Evolutionary conservation across 805 yeast species (phyloP), one percentile per base, ranked within the genome.

Genomic region (Middelhovenomyces tepae): DNA sequence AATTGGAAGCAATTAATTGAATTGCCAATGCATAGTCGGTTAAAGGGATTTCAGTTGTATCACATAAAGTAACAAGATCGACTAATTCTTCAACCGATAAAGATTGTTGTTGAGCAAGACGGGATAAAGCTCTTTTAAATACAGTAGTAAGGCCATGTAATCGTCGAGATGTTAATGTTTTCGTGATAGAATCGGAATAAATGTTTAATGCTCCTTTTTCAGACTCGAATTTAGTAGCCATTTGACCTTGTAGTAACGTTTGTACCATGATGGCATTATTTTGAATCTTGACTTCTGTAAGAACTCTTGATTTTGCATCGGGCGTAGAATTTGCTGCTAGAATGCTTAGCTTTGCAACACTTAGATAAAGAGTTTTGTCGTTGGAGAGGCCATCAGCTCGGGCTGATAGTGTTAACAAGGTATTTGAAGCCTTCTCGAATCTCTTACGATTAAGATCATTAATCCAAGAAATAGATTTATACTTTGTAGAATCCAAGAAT

Each of bases 271-370:
- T 65, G 16, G 77, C 56, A 21, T 65, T 66, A 20, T 60, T 59
- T 42, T 78, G 78, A 19, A 79, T 66, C 6, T 65, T 66, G 11
- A 48, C 50, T 6, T 73, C 34, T 3, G 54, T 33, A 2, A 54
- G 57, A 3, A 46, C 28, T 41, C n/a, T 37, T 22, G 27, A 27
- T 14, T 23, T 30, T 13, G 17, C 31, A n/a, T 34, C 32, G 11
- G 16, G 9, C 16, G 20, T 28, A 17, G 28, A 29, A 13, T 27
- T 11, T 1, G 64, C 51, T 0, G 75, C 76, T 13, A 81, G 48
- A 1, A 72, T 62, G 2, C 83, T 58, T 15, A 86, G 55, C 52
- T 85, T 85, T 2, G 93, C 87, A 31, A 85, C 55, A 36, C 84
- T 78, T 38, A 76, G 64, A 42, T 75, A 75, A 15, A 79, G 46